A percentile compares a stretch with the other conserved stretches of the same genome.
These are phyloP conservation scores for Wickerhamiella sorbophila DNA, from an alignment of 805 yeast genomes.

Conservation along the genomic window DNA sequence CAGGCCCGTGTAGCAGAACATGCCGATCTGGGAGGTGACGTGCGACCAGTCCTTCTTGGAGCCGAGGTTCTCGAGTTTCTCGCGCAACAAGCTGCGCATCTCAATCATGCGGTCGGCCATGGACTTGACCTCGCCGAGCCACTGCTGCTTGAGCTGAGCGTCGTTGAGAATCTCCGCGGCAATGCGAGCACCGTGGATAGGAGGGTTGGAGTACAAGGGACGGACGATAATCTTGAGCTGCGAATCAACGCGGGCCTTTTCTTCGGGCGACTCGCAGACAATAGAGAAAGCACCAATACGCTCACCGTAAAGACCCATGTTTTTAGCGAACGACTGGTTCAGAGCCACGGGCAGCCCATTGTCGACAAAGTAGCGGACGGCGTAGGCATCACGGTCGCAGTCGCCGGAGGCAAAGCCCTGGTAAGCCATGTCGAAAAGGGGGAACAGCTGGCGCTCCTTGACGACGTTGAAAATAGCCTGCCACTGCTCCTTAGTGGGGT, in stretches of 20 bases:
- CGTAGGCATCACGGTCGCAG: conserved; percentile 68
- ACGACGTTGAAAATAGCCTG: conserved; percentile 46
- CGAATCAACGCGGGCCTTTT: conserved; percentile 38
- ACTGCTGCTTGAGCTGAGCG: conserved; percentile 54
- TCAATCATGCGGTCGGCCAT: conserved; percentile 73
- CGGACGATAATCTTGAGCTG: conserved; percentile 67
- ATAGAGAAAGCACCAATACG: conserved; percentile 89
- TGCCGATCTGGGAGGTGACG: conserved; percentile 80
- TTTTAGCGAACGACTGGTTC: conserved; percentile 94
- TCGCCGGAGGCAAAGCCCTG: conserved; percentile 95
- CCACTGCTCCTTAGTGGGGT: conserved; percentile 82
- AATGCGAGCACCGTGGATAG: conserved; percentile 88
- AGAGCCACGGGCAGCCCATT: conserved; percentile 48
- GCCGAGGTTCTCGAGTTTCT: conserved; percentile 40
- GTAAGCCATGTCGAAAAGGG: conserved; percentile 86
- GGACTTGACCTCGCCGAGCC: conserved; percentile 71
- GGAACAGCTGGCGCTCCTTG: conserved; percentile 50
- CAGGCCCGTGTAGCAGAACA: conserved; percentile 93
- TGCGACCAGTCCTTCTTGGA: conserved; percentile 94
- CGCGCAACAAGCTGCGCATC: conserved; percentile 62
- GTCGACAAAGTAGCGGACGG: conserved; percentile 44
- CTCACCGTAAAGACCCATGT: conserved; percentile 95
- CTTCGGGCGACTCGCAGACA: conserved; percentile 30
- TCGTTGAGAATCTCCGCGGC: conserved; percentile 61
- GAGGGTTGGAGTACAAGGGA: conserved; percentile 84